Conservation (phyloP, 306 rosid genomes). For the Alnus rubra region DNA sequence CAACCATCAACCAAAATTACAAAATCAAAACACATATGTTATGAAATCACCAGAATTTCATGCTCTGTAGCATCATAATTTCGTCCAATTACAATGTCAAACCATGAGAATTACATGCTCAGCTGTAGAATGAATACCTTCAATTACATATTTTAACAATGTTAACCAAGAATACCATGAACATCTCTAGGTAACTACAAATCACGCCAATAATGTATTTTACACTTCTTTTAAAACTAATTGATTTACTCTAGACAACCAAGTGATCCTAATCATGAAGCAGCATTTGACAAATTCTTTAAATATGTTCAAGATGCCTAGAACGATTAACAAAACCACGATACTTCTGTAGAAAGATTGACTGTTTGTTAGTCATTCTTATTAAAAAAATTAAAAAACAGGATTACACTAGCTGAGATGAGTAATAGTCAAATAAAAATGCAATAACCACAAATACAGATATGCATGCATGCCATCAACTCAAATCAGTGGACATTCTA, state of each 20-base stretch:
- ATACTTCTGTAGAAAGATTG: neutral
- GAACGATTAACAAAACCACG: neutral
- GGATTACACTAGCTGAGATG: neutral
- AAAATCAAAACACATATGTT: no score
- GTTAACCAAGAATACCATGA: no score
- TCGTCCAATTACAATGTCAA: no score
- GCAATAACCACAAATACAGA: neutral
- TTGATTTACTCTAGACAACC: neutral
- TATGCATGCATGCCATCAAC: neutral
- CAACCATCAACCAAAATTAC: no score
- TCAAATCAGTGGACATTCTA: neutral
- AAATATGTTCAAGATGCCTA: neutral
- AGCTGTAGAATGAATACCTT: no score
- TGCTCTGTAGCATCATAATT: no score
- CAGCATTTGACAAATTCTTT: neutral
- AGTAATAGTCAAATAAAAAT: neutral
- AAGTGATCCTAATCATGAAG: conserved; percentile 1
- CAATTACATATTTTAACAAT: no score
- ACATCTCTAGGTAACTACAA: no score
- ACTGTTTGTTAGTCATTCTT: no score
- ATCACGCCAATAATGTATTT: neutral
- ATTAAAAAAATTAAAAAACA: no score
- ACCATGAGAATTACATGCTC: no score
- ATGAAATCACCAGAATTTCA: no score
- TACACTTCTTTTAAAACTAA: neutral